Percentiles rank a stretch among this genome's conserved stretches.
These are phyloP conservation scores for Yarrowia sp. DNA, from an alignment of 805 yeast genomes.

Conservation along the genomic window DNA sequence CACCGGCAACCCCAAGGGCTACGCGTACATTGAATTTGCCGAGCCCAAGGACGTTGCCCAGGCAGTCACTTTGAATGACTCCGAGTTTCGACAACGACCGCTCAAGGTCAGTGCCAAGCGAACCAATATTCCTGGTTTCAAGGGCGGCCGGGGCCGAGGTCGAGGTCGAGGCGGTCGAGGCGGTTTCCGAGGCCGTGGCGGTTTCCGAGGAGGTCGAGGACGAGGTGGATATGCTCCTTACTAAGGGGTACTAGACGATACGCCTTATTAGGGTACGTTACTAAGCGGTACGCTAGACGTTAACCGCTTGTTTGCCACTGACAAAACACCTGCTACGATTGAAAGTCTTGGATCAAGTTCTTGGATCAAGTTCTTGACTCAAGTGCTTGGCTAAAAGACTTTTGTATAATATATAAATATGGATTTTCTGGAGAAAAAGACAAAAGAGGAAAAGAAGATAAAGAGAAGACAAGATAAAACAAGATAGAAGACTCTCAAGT, in stretches of 20 bases:
- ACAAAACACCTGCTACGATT: background rate
- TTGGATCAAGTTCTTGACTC: too few species aligned
- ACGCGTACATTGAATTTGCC: slow-evolving; percentile 81
- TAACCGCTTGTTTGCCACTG: too few species aligned
- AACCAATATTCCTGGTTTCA: slow-evolving; percentile 74
- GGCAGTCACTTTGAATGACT: slow-evolving; percentile 65
- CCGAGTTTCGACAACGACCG: slow-evolving; percentile 62
- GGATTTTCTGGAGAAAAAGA: background rate
- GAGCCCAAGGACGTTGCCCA: slow-evolving; percentile 58
- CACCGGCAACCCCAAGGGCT: slow-evolving; percentile 83
- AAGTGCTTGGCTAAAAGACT: slow-evolving; percentile 2
- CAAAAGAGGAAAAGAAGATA: background rate
- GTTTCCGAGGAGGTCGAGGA: slow-evolving; percentile 42
- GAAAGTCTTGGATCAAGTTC: too few species aligned
- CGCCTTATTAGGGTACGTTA: background rate
- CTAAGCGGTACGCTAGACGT: too few species aligned
- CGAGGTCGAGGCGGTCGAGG: slow-evolving; percentile 40
- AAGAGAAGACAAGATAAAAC: background rate
- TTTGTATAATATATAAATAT: slow-evolving; percentile 8
- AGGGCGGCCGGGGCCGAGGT: slow-evolving; percentile 53
- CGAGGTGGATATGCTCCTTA: slow-evolving; percentile 49
- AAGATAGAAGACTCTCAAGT: too few species aligned
- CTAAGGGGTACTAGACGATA: background rate
- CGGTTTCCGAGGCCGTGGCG: slow-evolving; percentile 42
- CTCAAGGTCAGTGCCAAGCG: slow-evolving; percentile 74